Evolutionary conservation across 768 basidiomycete genomes (phyloP).

Genomic region (Termitomyces sp.): DNA sequence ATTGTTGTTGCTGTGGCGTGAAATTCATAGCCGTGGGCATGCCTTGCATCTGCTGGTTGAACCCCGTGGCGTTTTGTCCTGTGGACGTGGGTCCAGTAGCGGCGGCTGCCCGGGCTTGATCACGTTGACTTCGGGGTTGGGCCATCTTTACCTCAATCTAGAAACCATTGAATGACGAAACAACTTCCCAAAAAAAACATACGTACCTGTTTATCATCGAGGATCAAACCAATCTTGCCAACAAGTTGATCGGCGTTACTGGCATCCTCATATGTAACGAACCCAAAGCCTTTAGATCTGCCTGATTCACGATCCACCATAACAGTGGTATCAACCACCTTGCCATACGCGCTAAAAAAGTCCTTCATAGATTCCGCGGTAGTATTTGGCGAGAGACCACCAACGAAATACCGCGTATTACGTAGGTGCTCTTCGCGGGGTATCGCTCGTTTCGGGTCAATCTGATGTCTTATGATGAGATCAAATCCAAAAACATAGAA

Average conservation of each 20-base stretch:
- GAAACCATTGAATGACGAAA: not conserved
- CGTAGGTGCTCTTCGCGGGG: slow-evolving; percentile 76
- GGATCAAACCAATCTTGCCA: slow-evolving; percentile 58
- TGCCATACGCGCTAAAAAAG: slow-evolving; percentile 73
- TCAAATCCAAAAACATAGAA: not conserved
- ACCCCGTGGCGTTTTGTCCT: slow-evolving; percentile 20
- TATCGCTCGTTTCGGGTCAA: slow-evolving; percentile 86
- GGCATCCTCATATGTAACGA: slow-evolving; percentile 75
- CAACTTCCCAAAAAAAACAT: not conserved
- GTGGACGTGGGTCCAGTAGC: slow-evolving; percentile 19
- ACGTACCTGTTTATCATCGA: slow-evolving; percentile 76
- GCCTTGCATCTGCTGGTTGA: slow-evolving; percentile 32
- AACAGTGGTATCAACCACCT: slow-evolving; percentile 79
- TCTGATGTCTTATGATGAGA: slow-evolving; percentile 37
- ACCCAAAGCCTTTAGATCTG: slow-evolving; percentile 81
- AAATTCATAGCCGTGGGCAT: slow-evolving; percentile 29
- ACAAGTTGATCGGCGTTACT: slow-evolving; percentile 65
- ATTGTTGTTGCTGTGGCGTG: slow-evolving; percentile 31
- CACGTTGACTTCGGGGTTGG: slow-evolving; percentile 65
- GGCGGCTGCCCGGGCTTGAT: slow-evolving; percentile 39
- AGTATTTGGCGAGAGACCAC: slow-evolving; percentile 65
- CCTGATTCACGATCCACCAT: slow-evolving; percentile 81
- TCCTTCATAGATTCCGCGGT: slow-evolving; percentile 68
- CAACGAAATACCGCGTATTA: slow-evolving; percentile 80
- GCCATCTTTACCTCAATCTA: slow-evolving; percentile 85